Evolutionary conservation across 805 yeast genomes (phyloP).

Genomic region (Hermanozyma aechmeae): DNA sequence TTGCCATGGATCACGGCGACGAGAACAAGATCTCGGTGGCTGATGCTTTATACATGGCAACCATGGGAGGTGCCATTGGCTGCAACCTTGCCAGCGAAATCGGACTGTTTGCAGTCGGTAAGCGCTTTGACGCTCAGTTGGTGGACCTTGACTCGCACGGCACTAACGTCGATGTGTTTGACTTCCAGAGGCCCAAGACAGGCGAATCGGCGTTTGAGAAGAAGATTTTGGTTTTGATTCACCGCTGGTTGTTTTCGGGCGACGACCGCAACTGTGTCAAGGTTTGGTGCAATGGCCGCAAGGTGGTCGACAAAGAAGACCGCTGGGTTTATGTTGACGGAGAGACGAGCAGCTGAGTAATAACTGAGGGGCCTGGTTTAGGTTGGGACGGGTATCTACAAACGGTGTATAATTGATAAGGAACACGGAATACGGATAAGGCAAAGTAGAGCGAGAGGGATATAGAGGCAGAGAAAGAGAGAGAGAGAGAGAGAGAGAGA

Average conservation of each 20-base stretch:
- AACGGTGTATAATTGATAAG: too few species aligned
- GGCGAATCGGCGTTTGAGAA: constrained; percentile 7
- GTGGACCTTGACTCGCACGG: constrained; percentile 47
- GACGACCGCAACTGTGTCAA: constrained; percentile 80
- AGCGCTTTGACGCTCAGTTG: constrained; percentile 76
- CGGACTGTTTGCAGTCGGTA: constrained; percentile 72
- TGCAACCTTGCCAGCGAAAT: constrained; percentile 45
- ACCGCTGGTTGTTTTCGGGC: constrained; percentile 89
- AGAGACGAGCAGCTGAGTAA: too few species aligned
- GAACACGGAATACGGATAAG: too few species aligned
- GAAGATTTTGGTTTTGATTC: constrained; percentile 49
- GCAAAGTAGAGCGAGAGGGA: too few species aligned
- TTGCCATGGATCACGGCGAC: constrained; percentile 22
- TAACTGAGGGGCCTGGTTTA: too few species aligned
- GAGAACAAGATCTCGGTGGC: constrained; percentile 12
- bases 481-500: neutral
- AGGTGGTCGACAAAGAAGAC: constrained; percentile 38
- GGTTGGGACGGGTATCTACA: too few species aligned
- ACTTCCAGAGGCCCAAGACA: constrained; percentile 50
- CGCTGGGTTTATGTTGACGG: neutral
- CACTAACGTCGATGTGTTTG: constrained; percentile 67
- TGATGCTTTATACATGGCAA: constrained; percentile 75
- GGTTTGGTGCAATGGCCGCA: constrained; percentile 78
- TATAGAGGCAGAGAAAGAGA: too few species aligned
- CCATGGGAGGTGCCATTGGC: constrained; percentile 84